Evolutionary conservation across 2,329 filamentous ascomycete genomes (phyloP), one percentile per base, ranked within the genome.

Genomic region (Talaromyces islandicus): DNA sequence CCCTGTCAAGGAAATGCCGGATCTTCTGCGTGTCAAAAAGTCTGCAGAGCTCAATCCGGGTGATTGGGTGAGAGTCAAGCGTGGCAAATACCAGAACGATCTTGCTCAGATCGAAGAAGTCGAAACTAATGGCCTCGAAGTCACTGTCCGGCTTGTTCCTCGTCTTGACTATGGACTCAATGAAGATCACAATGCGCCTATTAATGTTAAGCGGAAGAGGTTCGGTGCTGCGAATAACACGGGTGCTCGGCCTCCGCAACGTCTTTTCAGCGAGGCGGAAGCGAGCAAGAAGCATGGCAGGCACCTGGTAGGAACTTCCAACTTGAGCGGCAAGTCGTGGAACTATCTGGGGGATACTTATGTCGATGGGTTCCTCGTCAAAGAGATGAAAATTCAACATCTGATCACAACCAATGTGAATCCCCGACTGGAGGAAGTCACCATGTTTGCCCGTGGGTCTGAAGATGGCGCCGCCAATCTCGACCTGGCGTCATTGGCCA

Each of bases 1-100:
- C 48, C 91, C 94, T 54, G 92, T 97, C 69, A 96, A 96, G 74
- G 94, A 99, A 75, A 96, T 97, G 88, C 93, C 94, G 1, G 94
- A 97, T 75, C 83, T 99, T n/a, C 82, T 99, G 19, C 87, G 92
- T 56, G 91, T 96, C 29, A 88, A 86, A 62, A 96, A 96, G 78
- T 93, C 89, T 2, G 90, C 92, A 54, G 87, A 87, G 27, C 80
- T 99, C 35, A 87, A 94, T 67, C 89, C 89, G 10, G 93, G 93
- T 64, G 91, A 91, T 41, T 99, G 94, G 84, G 93, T 97, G 56
- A 91, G 94, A 64, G 86, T 97, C 64, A 88, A 87, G 72, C 85
- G 90, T 58, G 83, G 88, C 51, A 89, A 92, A 71, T 95, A 99
- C 75, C 85, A 86, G 46, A 90, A 90, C 21, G 94, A 99, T 80